A percentile compares a stretch with the other conserved stretches of the same genome.
These are phyloP conservation scores for Ogataea glucozyma DNA, from an alignment of 805 yeast species.

Conservation along the genomic window DNA sequence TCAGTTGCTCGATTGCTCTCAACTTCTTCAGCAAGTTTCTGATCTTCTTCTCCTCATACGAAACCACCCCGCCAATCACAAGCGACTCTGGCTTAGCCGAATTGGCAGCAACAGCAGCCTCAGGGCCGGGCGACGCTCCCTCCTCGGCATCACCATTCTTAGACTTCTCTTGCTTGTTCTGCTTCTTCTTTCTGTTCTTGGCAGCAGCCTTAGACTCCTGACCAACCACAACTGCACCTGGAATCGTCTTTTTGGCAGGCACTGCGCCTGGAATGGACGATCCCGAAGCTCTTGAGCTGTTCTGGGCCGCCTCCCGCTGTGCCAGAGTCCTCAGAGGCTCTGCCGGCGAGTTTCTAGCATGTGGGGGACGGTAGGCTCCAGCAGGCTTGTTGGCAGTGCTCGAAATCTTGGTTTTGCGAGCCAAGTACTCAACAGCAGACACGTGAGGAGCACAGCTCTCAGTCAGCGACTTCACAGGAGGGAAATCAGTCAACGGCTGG, in stretches of 20 bases:
- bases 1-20: slow-evolving; percentile 91
- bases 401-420: slow-evolving; percentile 39
- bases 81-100: slow-evolving; percentile 33
- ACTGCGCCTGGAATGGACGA: slow-evolving; percentile 31
- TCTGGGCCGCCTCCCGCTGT: slow-evolving; percentile 50
- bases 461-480: slow-evolving; percentile 49
- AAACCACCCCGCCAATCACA: slow-evolving; percentile 61
- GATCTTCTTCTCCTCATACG: slow-evolving; percentile 89
- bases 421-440: slow-evolving; percentile 62
- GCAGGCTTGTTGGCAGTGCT: slow-evolving; percentile 50
- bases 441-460: slow-evolving; percentile 69
- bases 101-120: slow-evolving; percentile 2
- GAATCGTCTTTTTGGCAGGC: slow-evolving; percentile 43
- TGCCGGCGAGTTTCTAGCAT: slow-evolving; percentile 55
- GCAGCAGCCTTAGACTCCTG: slow-evolving; percentile 65
- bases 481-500: slow-evolving; percentile 53
- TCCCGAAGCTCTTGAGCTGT: slow-evolving; percentile 20
- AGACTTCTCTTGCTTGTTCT: slow-evolving; percentile 61
- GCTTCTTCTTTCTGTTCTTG: slow-evolving; percentile 75
- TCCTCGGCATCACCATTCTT: slow-evolving; percentile 35
- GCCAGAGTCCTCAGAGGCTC: slow-evolving; percentile 52
- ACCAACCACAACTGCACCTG: slow-evolving; percentile 49
- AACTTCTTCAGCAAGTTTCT: slow-evolving; percentile 88
- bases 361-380: slow-evolving; percentile 98
- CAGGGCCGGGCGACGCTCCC: slow-evolving; percentile 11